Percentiles rank a stretch among this genome's conserved stretches.
Evolutionary conservation across 345 rosid genomes (phyloP).

Genomic region (Moricandia arvensis): DNA sequence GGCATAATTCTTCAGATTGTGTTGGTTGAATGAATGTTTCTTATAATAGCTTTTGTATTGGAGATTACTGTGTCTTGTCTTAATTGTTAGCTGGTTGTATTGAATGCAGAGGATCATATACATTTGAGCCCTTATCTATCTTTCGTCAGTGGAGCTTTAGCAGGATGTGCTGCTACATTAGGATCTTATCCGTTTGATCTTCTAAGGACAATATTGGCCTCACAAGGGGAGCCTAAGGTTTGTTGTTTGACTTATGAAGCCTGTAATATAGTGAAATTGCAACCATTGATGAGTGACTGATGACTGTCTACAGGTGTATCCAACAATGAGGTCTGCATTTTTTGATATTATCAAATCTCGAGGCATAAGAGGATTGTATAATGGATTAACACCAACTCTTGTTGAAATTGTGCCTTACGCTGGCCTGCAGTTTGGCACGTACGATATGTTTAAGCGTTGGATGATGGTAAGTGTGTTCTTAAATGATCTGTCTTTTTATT

Average conservation of each 20-base stretch:
- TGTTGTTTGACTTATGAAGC: slow-evolving; percentile 1
- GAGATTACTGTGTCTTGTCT: background rate
- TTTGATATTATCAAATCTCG: slow-evolving; percentile 66
- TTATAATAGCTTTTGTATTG: background rate
- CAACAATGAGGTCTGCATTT: slow-evolving; percentile 94
- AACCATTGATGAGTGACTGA: too few species aligned
- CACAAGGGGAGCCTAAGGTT: slow-evolving; percentile 99
- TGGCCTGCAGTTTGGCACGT: slow-evolving; percentile 95
- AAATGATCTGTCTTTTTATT: background rate
- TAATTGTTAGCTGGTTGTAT: slow-evolving; percentile 1
- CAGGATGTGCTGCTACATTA: slow-evolving; percentile 94
- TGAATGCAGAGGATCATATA: slow-evolving; percentile 78
- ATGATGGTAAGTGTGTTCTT: slow-evolving; percentile 47
- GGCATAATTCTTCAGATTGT: background rate
- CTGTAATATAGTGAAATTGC: background rate
- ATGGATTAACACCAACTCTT: slow-evolving; percentile 90
- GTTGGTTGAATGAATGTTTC: background rate
- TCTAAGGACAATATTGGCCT: slow-evolving; percentile 83
- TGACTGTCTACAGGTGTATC: slow-evolving; percentile 62
- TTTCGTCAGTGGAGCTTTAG: slow-evolving; percentile 81
- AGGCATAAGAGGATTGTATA: slow-evolving; percentile 82
- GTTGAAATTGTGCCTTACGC: slow-evolving; percentile 96
- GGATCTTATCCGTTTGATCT: slow-evolving; percentile 99
- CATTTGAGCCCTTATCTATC: slow-evolving; percentile 81
- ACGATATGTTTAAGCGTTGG: slow-evolving; percentile 93